Evolutionary conservation across 495 filamentous ascomycete species (phyloP), one percentile per base, ranked within the genome.

Genomic region (Pseudomonodictys pantanalensis): DNA sequence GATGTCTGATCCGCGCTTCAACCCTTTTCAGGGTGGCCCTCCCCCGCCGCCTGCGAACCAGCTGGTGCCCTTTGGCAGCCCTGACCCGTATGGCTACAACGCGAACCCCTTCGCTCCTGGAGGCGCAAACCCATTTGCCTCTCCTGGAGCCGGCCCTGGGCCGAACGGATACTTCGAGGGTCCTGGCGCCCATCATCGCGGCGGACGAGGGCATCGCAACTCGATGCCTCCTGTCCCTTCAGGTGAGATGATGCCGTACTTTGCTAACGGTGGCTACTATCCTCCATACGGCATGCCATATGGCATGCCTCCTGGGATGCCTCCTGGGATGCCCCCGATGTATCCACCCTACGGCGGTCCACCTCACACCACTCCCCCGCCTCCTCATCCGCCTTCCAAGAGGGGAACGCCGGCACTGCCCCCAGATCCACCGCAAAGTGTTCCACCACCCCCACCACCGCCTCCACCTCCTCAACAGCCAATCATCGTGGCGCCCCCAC

Each of bases 101-200:
- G 51, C 49, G 30, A 72, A 74, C 46, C 71, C 71, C 7, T 74
- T 74, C 56, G 55, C 72, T 9, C 64, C 48, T 10, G n/a, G 18
- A 18, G 52, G 47, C 39, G 20, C 52, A 5, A 68, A 74, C 50
- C 66, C 70, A 1, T 72, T 74, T 61, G 67, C 70, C 29, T 53
- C 70, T 35, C 60, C 66, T 23, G 22, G 67, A 10, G 59, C 44
- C n/a, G 47, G 48, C n/a, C 20, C 63, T 25, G 47, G 35, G 33
- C 60, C 55, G 5, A 59, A 56, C 51, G 67, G 64, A 0, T 69
- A 58, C 30, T 69, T 66, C 29, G 52, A 52, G 4, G 30, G 12
- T 5, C 42, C 44, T 17, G 60, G 45, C 26, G 50, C 26, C 3
- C 33, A 17, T 12, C 52, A 57, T 12, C 52, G 46, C 11, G 18